Evolutionary conservation across 257 asterid genomes (phyloP).

Genomic region (Solanum chilense): DNA sequence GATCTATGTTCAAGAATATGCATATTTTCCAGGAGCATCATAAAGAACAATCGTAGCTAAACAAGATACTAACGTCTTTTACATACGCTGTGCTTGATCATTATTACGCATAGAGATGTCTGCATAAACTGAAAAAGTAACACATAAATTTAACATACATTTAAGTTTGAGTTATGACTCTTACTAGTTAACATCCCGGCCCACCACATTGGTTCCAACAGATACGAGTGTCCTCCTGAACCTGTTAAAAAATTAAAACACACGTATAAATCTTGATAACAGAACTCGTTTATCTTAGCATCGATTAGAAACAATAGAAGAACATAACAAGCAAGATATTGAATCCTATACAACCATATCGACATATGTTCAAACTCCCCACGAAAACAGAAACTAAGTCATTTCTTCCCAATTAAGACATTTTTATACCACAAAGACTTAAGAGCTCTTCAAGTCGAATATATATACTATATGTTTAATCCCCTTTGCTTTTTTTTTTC

Average conservation of each 20-base stretch:
- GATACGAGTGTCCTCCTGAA: conserved; percentile 73
- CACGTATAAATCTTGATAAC: neutral
- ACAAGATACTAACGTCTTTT: neutral
- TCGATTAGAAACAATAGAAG: neutral
- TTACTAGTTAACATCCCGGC: conserved; percentile 82
- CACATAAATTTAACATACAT: neutral
- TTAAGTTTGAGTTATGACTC: conserved; percentile 1
- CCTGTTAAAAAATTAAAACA: conserved; percentile 20
- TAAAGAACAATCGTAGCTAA: neutral
- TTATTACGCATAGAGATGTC: neutral
- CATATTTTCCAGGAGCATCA: neutral
- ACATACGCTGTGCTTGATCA: neutral
- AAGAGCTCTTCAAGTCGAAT: neutral
- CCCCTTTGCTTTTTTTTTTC: neutral
- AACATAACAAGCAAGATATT: neutral
- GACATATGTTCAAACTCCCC: neutral
- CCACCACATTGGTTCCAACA: conserved; percentile 95
- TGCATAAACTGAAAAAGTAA: neutral
- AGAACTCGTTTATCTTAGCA: neutral
- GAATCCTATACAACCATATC: neutral
- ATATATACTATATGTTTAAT: neutral
- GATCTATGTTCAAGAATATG: neutral
- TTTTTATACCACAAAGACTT: neutral
- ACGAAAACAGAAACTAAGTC: neutral
- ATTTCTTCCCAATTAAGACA: neutral